These are phyloP conservation scores for Saksenaea vasiformis DNA, from an alignment of 371 early-diverging fungal genomes.

Conservation along the genomic window DNA sequence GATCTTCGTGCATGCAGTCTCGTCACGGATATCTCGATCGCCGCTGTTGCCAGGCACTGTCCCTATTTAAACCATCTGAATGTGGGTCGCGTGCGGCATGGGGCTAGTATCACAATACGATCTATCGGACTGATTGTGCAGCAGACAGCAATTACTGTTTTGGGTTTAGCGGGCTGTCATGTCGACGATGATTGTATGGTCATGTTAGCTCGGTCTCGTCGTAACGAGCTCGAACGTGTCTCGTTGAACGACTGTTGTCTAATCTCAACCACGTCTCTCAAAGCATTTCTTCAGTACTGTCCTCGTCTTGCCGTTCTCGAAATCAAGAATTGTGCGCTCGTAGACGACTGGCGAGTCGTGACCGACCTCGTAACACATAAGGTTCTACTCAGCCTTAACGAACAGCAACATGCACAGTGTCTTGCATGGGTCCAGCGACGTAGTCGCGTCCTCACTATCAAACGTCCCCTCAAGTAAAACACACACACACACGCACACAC, in stretches of 20 bases:
- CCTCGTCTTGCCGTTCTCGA: conserved; percentile 40
- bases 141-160: conserved; percentile 29
- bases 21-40: conserved; percentile 36
- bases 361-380: conserved; percentile 11
- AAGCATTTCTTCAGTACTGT: conserved; percentile 32
- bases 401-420: conserved; percentile 11
- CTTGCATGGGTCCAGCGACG: conserved; percentile 10
- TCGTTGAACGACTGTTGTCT: conserved; percentile 36
- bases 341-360: conserved; percentile 16
- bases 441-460: conserved; percentile 9
- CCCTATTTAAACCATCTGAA: conserved; percentile 37
- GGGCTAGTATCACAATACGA: conserved; percentile 28
- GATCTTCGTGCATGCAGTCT: conserved; percentile 44
- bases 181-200: conserved; percentile 40
- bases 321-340: conserved; percentile 36
- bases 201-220: conserved; percentile 25
- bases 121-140: conserved; percentile 39
- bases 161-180: conserved; percentile 43
- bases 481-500: background rate
- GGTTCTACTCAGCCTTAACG: conserved; percentile 15
- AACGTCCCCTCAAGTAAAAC: conserved; percentile 12
- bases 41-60: conserved; percentile 33
- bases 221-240: conserved; percentile 34
- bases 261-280: conserved; percentile 34
- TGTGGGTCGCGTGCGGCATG: conserved; percentile 39